Evolutionary conservation across 805 yeast genomes (phyloP), one percentile per base, ranked within the genome.

Genomic region (Candida maltosa): DNA sequence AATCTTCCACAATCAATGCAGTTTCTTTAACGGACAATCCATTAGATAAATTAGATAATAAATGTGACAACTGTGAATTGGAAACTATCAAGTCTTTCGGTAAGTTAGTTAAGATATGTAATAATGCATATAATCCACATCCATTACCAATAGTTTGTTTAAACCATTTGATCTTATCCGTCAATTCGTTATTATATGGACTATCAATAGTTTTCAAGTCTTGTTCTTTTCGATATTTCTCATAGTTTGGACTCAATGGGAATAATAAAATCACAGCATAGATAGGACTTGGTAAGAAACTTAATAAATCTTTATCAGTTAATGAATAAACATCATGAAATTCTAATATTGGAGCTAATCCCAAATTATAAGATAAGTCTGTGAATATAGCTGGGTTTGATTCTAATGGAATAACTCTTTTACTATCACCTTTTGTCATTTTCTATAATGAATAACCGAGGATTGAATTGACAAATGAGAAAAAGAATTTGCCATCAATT

Each of bases 71-170:
- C 18, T 61, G 46, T 62, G 58, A 64, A 34, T 69, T 63, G 6
- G 60, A 48, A 12, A 74, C 58, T 6, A 74, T 56, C 21, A 74
- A 55, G 16, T 71, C 75, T 4, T 49, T 39, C 1, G 79, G 74
- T 31, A 76, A 46, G 45, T 76, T 76, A 21, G 67, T 45, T 24
- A 75, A 49, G 1, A 64, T 43, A 49, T 91, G 97, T 16, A 91
- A 62, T 30, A 93, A 56, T 0, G 96, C 97, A 58, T 84, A 87
- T 21, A 94, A 72, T 4, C 98, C 98, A 63, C 98, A 91, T 0
- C 95, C 94, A 54, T 91, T 91, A 42, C 75, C 76, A 12, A 93
- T 76, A 1, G 88, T 79, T 51, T 91, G 98, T 46, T 77, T 78
- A 48, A 80, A 77, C 97, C 97, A 93, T n/a, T 71, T 45, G 11